A percentile compares a stretch with the other conserved stretches of the same genome.
phyloP scores from a whole-genome alignment of 192 early-diverging fungal species.

The Ramicandelaber brevisporus region DNA sequence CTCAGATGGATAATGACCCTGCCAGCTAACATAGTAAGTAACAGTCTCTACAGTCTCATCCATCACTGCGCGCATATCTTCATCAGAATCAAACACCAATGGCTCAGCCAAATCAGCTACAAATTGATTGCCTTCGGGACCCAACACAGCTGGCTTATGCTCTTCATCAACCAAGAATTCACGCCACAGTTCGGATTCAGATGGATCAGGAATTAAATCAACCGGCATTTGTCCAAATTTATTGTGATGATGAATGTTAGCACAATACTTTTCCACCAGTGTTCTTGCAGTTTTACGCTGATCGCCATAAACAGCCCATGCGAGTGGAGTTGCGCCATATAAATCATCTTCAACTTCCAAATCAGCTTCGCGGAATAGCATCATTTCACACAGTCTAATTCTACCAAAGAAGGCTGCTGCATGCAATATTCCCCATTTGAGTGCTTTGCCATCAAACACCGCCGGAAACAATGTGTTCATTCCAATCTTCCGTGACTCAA shows the following conservation, averaged over 20 bases:
- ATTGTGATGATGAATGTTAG: conserved; percentile 51
- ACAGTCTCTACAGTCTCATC: conserved; percentile 12
- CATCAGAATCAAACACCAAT: too few relatives aligned
- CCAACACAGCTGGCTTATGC: too few relatives aligned
- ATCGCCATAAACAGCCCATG: conserved; percentile 71
- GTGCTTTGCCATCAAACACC: conserved; percentile 23
- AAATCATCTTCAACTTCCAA: conserved; percentile 64
- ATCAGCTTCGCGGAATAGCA: conserved; percentile 50
- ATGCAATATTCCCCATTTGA: conserved; percentile 69
- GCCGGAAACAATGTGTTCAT: conserved; percentile 16
- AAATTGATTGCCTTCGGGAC: too few relatives aligned
- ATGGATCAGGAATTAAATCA: conserved; percentile 43
- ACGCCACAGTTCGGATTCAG: background rate
- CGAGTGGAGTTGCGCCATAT: conserved; percentile 58
- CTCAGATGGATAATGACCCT: conserved; percentile 36
- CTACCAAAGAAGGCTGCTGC: conserved; percentile 64
- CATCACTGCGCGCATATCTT: too few relatives aligned
- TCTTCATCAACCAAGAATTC: too few relatives aligned
- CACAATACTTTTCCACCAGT: conserved; percentile 49
- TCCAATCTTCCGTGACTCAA: conserved; percentile 9
- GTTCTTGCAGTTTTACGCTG: conserved; percentile 38
- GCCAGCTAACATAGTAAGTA: conserved; percentile 6
- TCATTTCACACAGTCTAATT: conserved; percentile 28
- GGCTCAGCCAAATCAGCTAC: too few relatives aligned
- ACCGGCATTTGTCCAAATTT: conserved; percentile 47